Conservation (phyloP, 2,329 filamentous ascomycete genomes). For the Juglanconis juglandina region DNA sequence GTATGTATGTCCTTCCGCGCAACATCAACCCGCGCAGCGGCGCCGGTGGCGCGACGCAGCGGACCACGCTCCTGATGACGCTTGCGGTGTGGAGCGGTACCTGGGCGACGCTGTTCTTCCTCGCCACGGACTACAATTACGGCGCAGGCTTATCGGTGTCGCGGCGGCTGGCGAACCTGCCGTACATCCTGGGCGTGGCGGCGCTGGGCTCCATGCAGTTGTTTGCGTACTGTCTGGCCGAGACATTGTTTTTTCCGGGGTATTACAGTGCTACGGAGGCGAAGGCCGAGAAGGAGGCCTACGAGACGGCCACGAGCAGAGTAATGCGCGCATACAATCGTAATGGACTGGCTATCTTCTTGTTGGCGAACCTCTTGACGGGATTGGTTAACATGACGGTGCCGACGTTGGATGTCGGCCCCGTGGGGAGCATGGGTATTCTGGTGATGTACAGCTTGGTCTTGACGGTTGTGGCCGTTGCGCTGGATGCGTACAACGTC, state of each 20-base stretch:
- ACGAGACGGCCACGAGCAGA: conserved; percentile 69
- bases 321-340: conserved; percentile 83
- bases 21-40: conserved; percentile 41
- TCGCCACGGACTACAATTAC: conserved; percentile 65
- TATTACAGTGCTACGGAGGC: conserved; percentile 57
- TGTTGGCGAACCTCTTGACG: conserved; percentile 85
- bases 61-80: conserved; percentile 57
- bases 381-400: conserved; percentile 85
- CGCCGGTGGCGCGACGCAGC: conserved; percentile 43
- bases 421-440: conserved; percentile 66
- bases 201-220: conserved; percentile 87
- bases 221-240: conserved; percentile 71
- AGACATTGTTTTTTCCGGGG: conserved; percentile 73
- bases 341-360: conserved; percentile 81
- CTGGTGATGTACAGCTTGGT: conserved; percentile 68
- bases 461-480: conserved; percentile 66
- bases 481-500: conserved; percentile 61
- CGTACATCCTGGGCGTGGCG: conserved; percentile 90
- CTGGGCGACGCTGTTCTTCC: conserved; percentile 69
- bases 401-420: conserved; percentile 71
- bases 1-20: conserved; percentile 72
- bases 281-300: conserved; percentile 60
- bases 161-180: conserved; percentile 84
- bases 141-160: conserved; percentile 77
- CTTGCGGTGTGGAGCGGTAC: conserved; percentile 62